A percentile compares a stretch with the other conserved stretches of the same genome.
These are phyloP conservation scores for Nissolia schottii DNA, from an alignment of 306 rosid genomes.

Conservation along the genomic window DNA sequence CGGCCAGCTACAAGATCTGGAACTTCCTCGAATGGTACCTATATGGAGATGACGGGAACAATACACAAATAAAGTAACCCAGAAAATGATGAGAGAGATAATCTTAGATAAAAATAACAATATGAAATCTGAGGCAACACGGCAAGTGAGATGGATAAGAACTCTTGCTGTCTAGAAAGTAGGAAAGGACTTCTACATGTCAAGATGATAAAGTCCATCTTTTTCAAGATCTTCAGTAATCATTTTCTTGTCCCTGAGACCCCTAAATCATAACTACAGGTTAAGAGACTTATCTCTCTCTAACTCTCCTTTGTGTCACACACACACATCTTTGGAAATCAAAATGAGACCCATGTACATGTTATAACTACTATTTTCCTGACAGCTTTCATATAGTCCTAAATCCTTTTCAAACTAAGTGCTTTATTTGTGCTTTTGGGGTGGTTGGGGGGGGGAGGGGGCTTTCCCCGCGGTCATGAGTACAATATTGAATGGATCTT, in stretches of 20 bases:
- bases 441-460: background rate
- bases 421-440: background rate
- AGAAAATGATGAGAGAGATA: conserved; percentile 14
- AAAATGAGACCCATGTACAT: background rate
- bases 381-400: background rate
- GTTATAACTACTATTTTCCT: background rate
- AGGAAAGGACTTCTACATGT: background rate
- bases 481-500: background rate
- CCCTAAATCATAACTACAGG: background rate
- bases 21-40: conserved; percentile 97
- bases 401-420: background rate
- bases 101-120: background rate
- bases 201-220: background rate
- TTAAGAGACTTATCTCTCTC: background rate
- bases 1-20: conserved; percentile 93
- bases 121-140: background rate
- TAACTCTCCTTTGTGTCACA: background rate
- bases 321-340: background rate
- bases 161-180: background rate
- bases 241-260: background rate
- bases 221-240: background rate
- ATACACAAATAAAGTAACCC: conserved; percentile 5
- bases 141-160: background rate
- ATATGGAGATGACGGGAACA: conserved; percentile 17
- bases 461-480: background rate